Evolutionary conservation across 345 rosid genomes (phyloP).

Genomic region (Eutrema heterophyllum): DNA sequence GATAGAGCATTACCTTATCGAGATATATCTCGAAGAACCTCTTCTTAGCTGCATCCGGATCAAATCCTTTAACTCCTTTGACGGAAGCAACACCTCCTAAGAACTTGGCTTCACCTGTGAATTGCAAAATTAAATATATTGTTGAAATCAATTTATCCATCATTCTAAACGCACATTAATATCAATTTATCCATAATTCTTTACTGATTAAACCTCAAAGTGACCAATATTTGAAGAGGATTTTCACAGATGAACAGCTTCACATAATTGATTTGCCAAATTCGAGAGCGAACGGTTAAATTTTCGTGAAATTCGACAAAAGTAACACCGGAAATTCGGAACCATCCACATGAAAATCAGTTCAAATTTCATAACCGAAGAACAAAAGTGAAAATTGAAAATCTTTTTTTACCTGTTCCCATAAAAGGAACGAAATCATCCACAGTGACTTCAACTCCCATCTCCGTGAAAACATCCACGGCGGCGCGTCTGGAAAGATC

Average conservation of each 20-base stretch:
- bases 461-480: slow-evolving; percentile 80
- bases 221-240: background rate
- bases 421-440: slow-evolving; percentile 91
- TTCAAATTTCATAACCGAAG: background rate
- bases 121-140: background rate
- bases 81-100: slow-evolving; percentile 90
- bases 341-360: background rate
- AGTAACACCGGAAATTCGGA: background rate
- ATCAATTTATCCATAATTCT: background rate
- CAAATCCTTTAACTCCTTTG: slow-evolving; percentile 69
- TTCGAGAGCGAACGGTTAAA: background rate
- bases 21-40: slow-evolving; percentile 93
- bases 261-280: background rate
- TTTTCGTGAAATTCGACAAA: background rate
- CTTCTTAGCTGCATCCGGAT: slow-evolving; percentile 61
- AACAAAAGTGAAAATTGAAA: too few species aligned
- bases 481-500: slow-evolving; percentile 87
- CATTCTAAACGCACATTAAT: background rate
- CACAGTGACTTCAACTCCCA: slow-evolving; percentile 72
- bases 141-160: background rate
- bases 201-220: background rate
- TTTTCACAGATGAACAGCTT: background rate
- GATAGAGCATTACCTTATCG: slow-evolving; percentile 49
- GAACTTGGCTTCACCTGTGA: slow-evolving; percentile 81
- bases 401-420: slow-evolving; percentile 60